Evolutionary conservation across 805 yeast genomes (phyloP).

Genomic region (Pichia scutulata): DNA sequence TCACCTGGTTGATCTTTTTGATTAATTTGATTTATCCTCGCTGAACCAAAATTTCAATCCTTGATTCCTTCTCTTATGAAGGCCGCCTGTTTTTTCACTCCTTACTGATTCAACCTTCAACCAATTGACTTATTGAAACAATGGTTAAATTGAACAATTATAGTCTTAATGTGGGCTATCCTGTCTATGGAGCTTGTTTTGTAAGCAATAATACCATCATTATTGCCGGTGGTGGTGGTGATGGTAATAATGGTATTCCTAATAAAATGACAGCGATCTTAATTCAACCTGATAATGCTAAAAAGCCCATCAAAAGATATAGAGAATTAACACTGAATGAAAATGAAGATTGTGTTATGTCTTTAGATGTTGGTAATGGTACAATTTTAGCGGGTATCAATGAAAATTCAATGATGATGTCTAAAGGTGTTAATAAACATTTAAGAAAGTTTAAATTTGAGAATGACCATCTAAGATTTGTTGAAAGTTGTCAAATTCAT

Average conservation of each 20-base stretch:
- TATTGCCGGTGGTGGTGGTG: constrained; percentile 94
- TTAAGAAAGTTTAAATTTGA: constrained; percentile 56
- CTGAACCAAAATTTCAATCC: no score
- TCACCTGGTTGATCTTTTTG: no score
- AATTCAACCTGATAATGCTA: constrained; percentile 45
- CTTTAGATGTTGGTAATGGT: constrained; percentile 52
- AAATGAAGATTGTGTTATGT: constrained; percentile 83
- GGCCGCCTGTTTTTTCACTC: no score
- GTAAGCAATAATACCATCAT: constrained; percentile 51
- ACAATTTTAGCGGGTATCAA: constrained; percentile 70
- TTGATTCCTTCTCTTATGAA: no score
- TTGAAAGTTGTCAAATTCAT: constrained; percentile 52
- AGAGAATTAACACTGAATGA: constrained; percentile 47
- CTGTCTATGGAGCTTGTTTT: constrained; percentile 75
- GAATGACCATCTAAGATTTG: constrained; percentile 53
- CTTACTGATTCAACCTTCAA: no score
- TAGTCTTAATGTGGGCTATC: constrained; percentile 46
- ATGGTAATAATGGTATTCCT: constrained; percentile 81
- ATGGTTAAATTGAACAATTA: constrained; percentile 22
- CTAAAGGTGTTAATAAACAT: constrained; percentile 59
- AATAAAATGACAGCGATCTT: constrained; percentile 68
- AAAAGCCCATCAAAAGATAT: constrained; percentile 44
- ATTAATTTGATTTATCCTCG: no score
- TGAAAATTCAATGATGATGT: constrained; percentile 51
- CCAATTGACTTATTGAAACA: not conserved